A percentile compares a stretch with the other conserved stretches of the same genome.
Conservation (phyloP, 2,329 filamentous ascomycete genomes). For the Paracamarosporium sp. region DNA sequence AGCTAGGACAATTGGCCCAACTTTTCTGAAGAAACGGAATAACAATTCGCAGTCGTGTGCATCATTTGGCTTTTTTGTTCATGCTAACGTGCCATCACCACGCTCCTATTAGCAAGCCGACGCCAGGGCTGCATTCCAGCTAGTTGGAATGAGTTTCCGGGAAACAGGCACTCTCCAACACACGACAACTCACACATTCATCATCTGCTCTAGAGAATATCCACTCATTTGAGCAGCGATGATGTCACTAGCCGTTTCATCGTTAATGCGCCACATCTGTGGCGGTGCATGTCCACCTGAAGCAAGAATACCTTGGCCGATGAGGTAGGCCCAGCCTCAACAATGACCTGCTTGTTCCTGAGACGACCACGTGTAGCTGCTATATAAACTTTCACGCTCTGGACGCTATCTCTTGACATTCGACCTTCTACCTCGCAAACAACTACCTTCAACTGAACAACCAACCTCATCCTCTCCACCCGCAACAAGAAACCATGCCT, state of each 20-base stretch:
- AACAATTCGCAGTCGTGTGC: too few species aligned
- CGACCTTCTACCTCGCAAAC: slow-evolving; percentile 1
- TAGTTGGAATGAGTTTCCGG: too few species aligned
- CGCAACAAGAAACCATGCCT: slow-evolving; percentile 45
- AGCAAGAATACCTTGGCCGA: not conserved
- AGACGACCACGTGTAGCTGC: not conserved
- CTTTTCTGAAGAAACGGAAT: too few species aligned
- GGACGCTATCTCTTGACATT: not conserved
- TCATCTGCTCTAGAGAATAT: not conserved
- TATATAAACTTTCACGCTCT: not conserved
- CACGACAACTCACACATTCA: not conserved
- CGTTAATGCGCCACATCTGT: not conserved
- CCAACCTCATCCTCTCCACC: slow-evolving; percentile 6
- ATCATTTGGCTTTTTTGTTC: too few species aligned
- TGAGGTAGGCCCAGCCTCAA: slow-evolving; percentile 6
- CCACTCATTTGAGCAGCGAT: not conserved
- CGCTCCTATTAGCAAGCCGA: too few species aligned
- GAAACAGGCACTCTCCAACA: too few species aligned
- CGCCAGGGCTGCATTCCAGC: not conserved
- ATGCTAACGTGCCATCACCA: too few species aligned
- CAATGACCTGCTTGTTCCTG: slow-evolving; percentile 4
- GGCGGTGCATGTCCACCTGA: not conserved
- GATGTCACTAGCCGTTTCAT: not conserved
- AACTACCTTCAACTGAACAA: not conserved
- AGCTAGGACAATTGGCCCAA: too few species aligned